Percentiles rank a stretch among this genome's conserved stretches.
Evolutionary conservation across 2,329 filamentous ascomycete genomes (phyloP).

Genomic region (Phaeoacremonium minimum): DNA sequence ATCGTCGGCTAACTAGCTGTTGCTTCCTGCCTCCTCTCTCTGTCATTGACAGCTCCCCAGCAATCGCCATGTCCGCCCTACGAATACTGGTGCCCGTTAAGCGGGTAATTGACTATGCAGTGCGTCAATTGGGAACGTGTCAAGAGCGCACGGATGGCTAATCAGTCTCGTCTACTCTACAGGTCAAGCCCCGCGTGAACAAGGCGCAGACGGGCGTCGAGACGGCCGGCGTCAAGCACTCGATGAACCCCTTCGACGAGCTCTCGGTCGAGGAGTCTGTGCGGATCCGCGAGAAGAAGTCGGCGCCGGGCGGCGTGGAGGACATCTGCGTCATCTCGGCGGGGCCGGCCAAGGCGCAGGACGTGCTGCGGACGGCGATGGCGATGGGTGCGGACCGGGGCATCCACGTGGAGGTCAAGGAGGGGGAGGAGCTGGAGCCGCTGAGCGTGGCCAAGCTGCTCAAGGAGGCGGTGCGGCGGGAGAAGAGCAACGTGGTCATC

Average conservation of each 20-base stretch:
- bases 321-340: conserved; percentile 90
- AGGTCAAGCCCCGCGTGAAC: conserved; percentile 69
- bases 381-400: conserved; percentile 95
- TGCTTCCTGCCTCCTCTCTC: conserved; percentile 9
- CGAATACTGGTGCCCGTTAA: conserved; percentile 78
- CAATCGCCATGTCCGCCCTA: conserved; percentile 53
- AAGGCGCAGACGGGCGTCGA: conserved; percentile 81
- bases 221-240: conserved; percentile 90
- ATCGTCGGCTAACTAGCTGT: no score
- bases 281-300: conserved; percentile 84
- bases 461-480: conserved; percentile 70
- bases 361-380: conserved; percentile 93
- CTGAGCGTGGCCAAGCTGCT: conserved; percentile 90
- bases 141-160: no score
- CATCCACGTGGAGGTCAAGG: conserved; percentile 79
- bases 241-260: conserved; percentile 99
- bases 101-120: conserved; percentile 83
- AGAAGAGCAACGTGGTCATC: conserved; percentile 88
- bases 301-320: conserved; percentile 68
- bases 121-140: no score
- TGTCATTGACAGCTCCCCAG: conserved; percentile 15
- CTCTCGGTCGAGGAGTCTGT: conserved; percentile 96
- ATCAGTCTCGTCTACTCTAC: no score
- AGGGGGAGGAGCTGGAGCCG: conserved; percentile 77
- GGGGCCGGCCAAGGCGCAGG: conserved; percentile 80